Conservation (phyloP, 495 filamentous ascomycete species). For the Ramalina peruviana region DNA sequence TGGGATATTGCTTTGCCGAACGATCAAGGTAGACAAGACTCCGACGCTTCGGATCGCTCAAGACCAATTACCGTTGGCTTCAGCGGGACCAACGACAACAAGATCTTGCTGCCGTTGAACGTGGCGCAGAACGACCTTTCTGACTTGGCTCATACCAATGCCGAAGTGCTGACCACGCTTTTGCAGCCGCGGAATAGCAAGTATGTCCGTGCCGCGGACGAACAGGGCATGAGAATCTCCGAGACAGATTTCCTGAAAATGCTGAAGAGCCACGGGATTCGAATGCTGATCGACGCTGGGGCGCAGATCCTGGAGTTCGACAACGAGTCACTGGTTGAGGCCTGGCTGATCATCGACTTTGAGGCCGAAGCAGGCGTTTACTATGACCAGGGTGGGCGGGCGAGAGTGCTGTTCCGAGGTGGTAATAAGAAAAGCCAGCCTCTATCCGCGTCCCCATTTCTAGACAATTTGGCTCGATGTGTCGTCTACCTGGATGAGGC, state of each 20-base stretch:
- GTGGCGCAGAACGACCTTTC: conserved; percentile 42
- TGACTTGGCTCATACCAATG: conserved; percentile 47
- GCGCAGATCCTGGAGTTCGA: conserved; percentile 55
- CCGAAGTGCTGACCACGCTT: conserved; percentile 43
- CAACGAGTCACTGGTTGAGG: conserved; percentile 38
- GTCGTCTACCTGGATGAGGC: conserved; percentile 63
- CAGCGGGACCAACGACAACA: conserved; percentile 60
- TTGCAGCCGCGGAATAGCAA: conserved; percentile 38
- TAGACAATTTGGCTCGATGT: conserved; percentile 43
- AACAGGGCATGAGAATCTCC: not conserved
- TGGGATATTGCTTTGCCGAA: conserved; percentile 44
- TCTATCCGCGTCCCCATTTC: conserved; percentile 46
- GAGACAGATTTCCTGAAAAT: not conserved
- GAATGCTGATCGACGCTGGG: conserved; percentile 60
- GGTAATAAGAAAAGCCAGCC: conserved; percentile 33
- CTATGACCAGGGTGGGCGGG: conserved; percentile 31
- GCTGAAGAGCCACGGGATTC: conserved; percentile 6
- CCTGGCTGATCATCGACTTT: no score
- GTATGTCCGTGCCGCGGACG: conserved; percentile 14
- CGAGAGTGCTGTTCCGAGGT: conserved; percentile 30
- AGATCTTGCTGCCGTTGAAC: conserved; percentile 38
- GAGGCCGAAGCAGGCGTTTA: no score
- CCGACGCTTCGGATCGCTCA: no score
- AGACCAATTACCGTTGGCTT: conserved; percentile 49
- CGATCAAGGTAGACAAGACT: no score